A percentile compares a stretch with the other conserved stretches of the same genome.
phyloP scores from a whole-genome alignment of 495 filamentous ascomycete genomes.

The Cercophora newfieldiana region DNA sequence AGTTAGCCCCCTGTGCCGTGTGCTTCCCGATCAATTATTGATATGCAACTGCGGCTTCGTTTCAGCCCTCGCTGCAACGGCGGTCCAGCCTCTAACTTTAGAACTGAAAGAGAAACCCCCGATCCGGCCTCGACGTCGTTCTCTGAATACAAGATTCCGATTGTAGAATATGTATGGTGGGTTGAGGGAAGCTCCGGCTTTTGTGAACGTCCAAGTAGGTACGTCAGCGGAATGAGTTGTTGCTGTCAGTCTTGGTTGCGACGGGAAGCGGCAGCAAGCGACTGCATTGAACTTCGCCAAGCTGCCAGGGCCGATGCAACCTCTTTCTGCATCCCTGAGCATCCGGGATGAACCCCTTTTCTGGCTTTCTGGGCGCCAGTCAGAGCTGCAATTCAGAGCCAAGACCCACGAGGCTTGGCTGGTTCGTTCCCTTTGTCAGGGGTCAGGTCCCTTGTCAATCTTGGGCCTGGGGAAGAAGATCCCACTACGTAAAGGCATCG shows the following conservation, averaged over 20 bases:
- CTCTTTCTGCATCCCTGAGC: neutral
- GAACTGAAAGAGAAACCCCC: neutral
- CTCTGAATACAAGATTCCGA: no score
- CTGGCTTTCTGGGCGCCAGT: neutral
- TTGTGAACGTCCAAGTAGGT: no score
- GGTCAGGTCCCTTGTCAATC: neutral
- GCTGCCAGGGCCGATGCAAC: neutral
- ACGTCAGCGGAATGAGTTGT: no score
- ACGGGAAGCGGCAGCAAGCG: neutral
- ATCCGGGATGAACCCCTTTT: neutral
- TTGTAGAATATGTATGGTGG: no score
- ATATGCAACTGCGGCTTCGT: conserved; percentile 2
- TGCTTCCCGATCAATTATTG: conserved; percentile 1
- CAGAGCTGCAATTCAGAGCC: neutral
- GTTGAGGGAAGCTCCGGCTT: no score
- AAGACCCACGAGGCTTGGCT: neutral
- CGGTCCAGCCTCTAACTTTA: neutral
- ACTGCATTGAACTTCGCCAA: neutral
- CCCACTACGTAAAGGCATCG: neutral
- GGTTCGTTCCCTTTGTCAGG: neutral
- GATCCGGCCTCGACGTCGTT: no score
- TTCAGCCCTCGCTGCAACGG: conserved; percentile 7
- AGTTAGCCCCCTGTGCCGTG: neutral
- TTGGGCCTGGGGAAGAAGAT: neutral
- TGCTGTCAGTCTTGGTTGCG: no score